Evolutionary conservation across 163 green algal genomes (phyloP), one percentile per base, ranked within the genome.

Genomic region (Coccomyxa subellipsoidea): DNA sequence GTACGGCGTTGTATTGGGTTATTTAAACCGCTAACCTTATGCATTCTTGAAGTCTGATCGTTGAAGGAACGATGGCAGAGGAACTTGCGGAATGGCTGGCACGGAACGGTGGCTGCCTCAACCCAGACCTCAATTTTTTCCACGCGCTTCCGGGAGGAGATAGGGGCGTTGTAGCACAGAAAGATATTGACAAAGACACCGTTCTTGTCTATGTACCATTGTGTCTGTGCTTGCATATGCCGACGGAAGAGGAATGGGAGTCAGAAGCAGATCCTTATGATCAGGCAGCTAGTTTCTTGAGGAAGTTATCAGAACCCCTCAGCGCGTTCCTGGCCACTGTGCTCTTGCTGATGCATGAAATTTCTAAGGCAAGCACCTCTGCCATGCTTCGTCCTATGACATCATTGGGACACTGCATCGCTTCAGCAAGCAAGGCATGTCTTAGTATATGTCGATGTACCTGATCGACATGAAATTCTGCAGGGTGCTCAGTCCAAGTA

Each of bases 311-410:
- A 59, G 4, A 7, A 21, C 4, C 0, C 47, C 47, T 18, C 21
- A 27, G 9, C 23, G 36, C 38, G 73, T 94, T 95, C 80, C 32
- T 94, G 21, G 66, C 77, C 7, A 90, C 87, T 18, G 85, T 89
- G 4, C 54, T 94, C 39, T 78, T 88, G 31, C 83, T 95, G 1
- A 84, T 95, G 85, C 82, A 90, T 32, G 88, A 85, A 38, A 35
- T 72, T 3, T 36, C 31, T 35, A 78, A 83, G 79, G 79, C 71
- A 80, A 38, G 37, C 59, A 69, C 29, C 71, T 36, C 35, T 8
- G n/a, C n/a, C n/a, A n/a, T n/a, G n/a, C n/a, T n/a, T n/a, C n/a
- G n/a, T n/a, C n/a, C n/a, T n/a, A n/a, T n/a, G n/a, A n/a, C n/a
- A n/a, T n/a, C n/a, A n/a, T n/a, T n/a, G n/a, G n/a, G n/a, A n/a